Conservation (phyloP, 352 stramenopile species). For the Globisporangium spinosum region DNA sequence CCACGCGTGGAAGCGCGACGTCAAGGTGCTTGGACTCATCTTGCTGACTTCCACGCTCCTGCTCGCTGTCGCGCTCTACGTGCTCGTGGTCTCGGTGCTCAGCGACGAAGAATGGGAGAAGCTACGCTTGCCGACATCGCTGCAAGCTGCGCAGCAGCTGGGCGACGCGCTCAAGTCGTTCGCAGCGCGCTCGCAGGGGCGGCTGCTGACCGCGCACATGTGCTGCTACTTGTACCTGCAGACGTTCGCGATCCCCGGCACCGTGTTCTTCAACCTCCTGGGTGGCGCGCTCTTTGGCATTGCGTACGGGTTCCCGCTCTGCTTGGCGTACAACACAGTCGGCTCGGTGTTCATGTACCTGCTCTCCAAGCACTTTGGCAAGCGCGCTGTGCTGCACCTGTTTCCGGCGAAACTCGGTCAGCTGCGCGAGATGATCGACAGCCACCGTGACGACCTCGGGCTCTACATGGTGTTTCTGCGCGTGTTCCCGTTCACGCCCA, state of each 20-base stretch:
- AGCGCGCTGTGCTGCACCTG: conserved; percentile 45
- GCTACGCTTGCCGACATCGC: conserved; percentile 56
- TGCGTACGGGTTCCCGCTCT: conserved; percentile 65
- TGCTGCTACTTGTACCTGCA: conserved; percentile 76
- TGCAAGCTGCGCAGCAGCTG: conserved; percentile 56
- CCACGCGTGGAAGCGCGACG: conserved; percentile 45
- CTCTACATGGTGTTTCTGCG: conserved; percentile 84
- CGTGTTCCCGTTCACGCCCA: conserved; percentile 81
- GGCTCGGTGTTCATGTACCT: conserved; percentile 77
- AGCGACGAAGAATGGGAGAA: conserved; percentile 48
- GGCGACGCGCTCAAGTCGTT: conserved; percentile 61
- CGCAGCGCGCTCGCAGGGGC: conserved; percentile 29
- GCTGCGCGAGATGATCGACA: conserved; percentile 54
- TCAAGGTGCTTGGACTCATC: conserved; percentile 45
- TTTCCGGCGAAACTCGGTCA: conserved; percentile 47
- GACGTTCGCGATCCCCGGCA: conserved; percentile 78
- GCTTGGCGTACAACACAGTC: conserved; percentile 76
- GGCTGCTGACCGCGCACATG: conserved; percentile 64
- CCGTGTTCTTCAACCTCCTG: conserved; percentile 78
- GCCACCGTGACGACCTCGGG: conserved; percentile 66
- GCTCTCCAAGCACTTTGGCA: conserved; percentile 55
- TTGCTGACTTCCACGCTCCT: conserved; percentile 33
- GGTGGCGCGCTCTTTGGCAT: conserved; percentile 72
- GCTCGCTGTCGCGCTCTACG: conserved; percentile 40
- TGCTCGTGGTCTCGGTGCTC: conserved; percentile 52